These are phyloP conservation scores for Camellia lanceoleosa DNA, from an alignment of 148 eudicot genomes.

Conservation along the genomic window DNA sequence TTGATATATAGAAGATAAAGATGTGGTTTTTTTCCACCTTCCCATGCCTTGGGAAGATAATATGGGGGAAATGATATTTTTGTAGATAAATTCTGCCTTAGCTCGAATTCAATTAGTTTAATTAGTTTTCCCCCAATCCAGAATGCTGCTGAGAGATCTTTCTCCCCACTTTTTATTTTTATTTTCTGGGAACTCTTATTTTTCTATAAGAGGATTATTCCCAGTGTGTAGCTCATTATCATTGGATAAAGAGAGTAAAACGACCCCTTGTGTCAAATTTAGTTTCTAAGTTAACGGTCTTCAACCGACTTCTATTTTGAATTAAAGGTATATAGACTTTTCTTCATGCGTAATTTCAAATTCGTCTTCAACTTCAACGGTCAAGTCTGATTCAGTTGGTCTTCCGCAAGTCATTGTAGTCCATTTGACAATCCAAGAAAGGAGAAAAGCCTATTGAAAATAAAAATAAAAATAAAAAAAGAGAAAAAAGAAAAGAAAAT, in stretches of 20 bases:
- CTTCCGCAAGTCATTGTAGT: not conserved
- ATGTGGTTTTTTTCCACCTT: constrained; percentile 12
- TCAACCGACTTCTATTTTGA: not conserved
- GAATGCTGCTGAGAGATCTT: too few relatives aligned
- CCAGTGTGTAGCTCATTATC: not conserved
- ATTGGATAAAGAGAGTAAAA: not conserved
- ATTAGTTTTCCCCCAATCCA: not conserved
- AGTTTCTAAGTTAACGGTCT: not conserved
- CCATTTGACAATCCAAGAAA: not conserved
- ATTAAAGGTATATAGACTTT: not conserved
- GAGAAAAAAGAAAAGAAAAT: not conserved
- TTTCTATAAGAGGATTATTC: not conserved
- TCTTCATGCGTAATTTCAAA: not conserved
- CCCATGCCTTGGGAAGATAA: not conserved
- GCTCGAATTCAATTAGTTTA: not conserved
- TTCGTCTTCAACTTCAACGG: not conserved
- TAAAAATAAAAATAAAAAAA: too few relatives aligned
- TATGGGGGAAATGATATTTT: constrained; percentile 8
- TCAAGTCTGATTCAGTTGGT: constrained; percentile 1
- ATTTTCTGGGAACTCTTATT: not conserved
- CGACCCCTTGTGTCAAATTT: not conserved
- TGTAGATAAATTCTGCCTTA: constrained; percentile 13
- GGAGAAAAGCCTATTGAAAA: not conserved
- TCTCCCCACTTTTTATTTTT: not conserved
- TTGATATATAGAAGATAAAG: constrained; percentile 22